Conservation (phyloP, 768 basidiomycete species). For the Russula compacta region DNA sequence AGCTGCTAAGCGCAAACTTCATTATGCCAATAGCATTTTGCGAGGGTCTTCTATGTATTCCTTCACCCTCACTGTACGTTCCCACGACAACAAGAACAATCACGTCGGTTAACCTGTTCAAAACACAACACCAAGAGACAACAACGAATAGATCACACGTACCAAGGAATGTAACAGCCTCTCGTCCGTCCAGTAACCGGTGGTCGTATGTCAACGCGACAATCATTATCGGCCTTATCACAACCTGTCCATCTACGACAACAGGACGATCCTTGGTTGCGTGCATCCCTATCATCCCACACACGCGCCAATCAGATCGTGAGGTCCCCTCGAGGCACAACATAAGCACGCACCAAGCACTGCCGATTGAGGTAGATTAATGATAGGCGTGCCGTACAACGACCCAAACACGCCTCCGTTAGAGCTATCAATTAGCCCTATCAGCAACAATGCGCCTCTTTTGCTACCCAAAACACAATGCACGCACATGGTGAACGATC, state of each 20-base stretch:
- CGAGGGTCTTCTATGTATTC: constrained; percentile 46
- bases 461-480: background rate
- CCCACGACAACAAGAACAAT: constrained; percentile 5
- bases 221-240: constrained; percentile 95
- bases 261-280: constrained; percentile 85
- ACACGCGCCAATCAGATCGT: background rate
- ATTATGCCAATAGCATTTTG: constrained; percentile 31
- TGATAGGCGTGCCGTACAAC: constrained; percentile 96
- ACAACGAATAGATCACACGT: constrained; percentile 26
- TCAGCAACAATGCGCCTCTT: background rate
- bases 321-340: constrained; percentile 9
- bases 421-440: constrained; percentile 45
- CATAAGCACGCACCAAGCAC: constrained; percentile 57
- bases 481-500: constrained; percentile 94
- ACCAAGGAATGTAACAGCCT: constrained; percentile 98
- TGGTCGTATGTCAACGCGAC: constrained; percentile 94
- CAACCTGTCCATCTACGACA: constrained; percentile 91
- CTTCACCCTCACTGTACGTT: constrained; percentile 38
- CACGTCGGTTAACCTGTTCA: background rate
- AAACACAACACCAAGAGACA: background rate
- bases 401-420: constrained; percentile 99
- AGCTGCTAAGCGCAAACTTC: background rate
- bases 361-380: constrained; percentile 92
- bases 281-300: constrained; percentile 64
- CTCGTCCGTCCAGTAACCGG: constrained; percentile 88